These are phyloP conservation scores for Talinum fruticosum DNA, from an alignment of 148 eudicot species.

Conservation along the genomic window DNA sequence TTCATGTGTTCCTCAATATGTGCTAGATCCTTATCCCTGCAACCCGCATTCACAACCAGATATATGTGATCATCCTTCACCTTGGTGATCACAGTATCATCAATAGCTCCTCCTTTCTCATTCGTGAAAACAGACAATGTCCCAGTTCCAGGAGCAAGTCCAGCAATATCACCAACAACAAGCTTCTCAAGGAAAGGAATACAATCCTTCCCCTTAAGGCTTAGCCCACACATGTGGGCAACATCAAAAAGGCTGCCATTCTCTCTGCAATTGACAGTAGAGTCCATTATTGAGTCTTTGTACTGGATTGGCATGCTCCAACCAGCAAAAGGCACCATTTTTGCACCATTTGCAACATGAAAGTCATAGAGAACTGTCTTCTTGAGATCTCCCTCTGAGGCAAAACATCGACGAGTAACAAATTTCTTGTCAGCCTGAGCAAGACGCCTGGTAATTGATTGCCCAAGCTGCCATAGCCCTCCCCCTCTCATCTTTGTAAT, in stretches of 20 bases:
- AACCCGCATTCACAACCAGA: conserved; percentile 96
- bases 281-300: conserved; percentile 97
- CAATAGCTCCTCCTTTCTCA: conserved; percentile 94
- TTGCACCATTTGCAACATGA: conserved; percentile 84
- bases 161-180: conserved; percentile 90
- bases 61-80: conserved; percentile 81
- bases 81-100: conserved; percentile 93
- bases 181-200: conserved; percentile 90
- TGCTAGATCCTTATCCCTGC: conserved; percentile 97
- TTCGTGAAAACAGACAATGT: conserved; percentile 85
- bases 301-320: conserved; percentile 99
- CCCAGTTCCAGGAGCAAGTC: conserved; percentile 84
- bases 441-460: conserved; percentile 81
- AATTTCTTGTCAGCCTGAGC: conserved; percentile 70
- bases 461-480: conserved; percentile 97
- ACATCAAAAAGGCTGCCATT: conserved; percentile 94
- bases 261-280: conserved; percentile 82
- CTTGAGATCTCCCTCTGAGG: conserved; percentile 81
- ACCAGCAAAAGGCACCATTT: conserved; percentile 99
- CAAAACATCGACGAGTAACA: conserved; percentile 58
- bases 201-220: conserved; percentile 84
- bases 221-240: conserved; percentile 91
- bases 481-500: conserved; percentile 63
- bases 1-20: conserved; percentile 99
- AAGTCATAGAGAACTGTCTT: conserved; percentile 82